Evolutionary conservation across 1,284 basidiomycete genomes (phyloP).

Genomic region (Rhodotorula sp.): DNA sequence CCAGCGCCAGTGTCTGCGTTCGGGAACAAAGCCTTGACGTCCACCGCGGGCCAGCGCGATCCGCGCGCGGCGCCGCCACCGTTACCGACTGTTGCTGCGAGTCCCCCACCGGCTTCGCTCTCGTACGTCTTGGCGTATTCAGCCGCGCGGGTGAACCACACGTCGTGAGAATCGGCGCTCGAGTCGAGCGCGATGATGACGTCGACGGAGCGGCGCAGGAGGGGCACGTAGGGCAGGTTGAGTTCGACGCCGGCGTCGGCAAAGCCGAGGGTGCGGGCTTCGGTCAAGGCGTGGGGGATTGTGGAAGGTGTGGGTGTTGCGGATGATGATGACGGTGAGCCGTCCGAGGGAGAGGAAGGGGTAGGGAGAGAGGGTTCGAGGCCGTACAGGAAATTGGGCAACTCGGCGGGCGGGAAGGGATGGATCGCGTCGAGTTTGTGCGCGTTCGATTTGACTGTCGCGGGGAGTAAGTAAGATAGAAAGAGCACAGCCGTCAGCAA

Average conservation of each 20-base stretch:
- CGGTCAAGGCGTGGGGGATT: conserved; percentile 45
- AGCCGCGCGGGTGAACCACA: conserved; percentile 54
- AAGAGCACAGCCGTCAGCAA: background rate
- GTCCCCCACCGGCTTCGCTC: background rate
- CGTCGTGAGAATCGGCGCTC: conserved; percentile 53
- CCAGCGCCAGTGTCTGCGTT: background rate
- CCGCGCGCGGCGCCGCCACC: background rate
- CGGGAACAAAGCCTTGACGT: conserved; percentile 48
- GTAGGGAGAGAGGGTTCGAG: conserved; percentile 41
- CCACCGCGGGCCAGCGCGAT: conserved; percentile 51
- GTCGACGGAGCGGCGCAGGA: conserved; percentile 47
- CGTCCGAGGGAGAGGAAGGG: conserved; percentile 35
- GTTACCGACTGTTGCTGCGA: background rate
- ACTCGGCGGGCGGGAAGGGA: conserved; percentile 52
- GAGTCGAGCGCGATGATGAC: conserved; percentile 55
- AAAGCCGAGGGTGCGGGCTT: conserved; percentile 51
- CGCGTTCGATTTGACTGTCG: conserved; percentile 47
- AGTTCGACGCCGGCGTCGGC: conserved; percentile 54
- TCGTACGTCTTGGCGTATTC: conserved; percentile 47
- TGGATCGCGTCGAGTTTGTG: conserved; percentile 52
- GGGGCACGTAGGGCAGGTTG: conserved; percentile 52
- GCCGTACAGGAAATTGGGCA: conserved; percentile 54
- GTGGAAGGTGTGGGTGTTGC: no score
- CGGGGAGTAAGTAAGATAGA: background rate
- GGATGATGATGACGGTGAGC: no score